These are phyloP conservation scores for Botrytis aclada DNA, from an alignment of 2,329 filamentous ascomycete species.

Conservation along the genomic window DNA sequence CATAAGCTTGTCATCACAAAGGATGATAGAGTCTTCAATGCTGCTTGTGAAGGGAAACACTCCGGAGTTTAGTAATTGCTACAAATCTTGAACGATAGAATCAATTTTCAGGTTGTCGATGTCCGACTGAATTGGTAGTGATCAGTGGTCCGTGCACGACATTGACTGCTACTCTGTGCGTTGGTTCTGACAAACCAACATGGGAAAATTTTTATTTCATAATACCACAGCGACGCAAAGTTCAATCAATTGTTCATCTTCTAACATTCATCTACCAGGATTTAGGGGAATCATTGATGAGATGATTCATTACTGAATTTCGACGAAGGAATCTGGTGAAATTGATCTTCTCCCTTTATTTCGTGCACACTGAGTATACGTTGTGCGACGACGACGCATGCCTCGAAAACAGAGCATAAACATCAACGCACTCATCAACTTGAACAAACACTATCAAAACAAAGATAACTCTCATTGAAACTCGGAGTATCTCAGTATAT, in stretches of 20 bases:
- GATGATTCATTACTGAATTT: neutral
- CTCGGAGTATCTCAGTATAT: neutral
- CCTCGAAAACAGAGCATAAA: neutral
- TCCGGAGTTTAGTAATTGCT: neutral
- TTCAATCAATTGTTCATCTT: neutral
- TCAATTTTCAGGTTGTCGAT: neutral
- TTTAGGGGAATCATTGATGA: neutral
- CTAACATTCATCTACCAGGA: neutral
- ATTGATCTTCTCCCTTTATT: neutral
- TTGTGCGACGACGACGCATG: neutral
- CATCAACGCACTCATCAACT: neutral
- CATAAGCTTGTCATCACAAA: neutral
- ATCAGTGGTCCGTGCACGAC: neutral
- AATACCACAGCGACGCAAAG: neutral
- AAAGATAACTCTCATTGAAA: neutral
- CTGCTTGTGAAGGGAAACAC: neutral
- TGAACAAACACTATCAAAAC: neutral
- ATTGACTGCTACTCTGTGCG: neutral
- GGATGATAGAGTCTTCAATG: neutral
- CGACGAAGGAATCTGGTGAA: neutral
- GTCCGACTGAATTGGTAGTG: neutral
- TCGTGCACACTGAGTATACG: neutral
- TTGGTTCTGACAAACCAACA: neutral
- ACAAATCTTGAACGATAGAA: neutral
- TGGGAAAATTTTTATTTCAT: neutral